Evolutionary conservation across 805 yeast genomes (phyloP).

Genomic region (Candida sonorensis): DNA sequence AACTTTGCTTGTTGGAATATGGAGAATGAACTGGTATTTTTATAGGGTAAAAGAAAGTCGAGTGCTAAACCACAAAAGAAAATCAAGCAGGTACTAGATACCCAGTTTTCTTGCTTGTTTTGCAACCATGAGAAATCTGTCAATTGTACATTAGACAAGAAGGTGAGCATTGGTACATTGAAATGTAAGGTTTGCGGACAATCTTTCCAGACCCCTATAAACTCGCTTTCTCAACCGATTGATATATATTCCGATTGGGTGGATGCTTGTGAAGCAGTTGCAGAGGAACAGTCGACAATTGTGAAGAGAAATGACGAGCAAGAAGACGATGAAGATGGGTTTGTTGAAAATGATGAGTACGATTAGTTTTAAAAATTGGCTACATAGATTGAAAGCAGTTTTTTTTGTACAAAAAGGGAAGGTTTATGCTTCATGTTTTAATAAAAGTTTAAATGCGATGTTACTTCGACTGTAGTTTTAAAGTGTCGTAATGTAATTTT

Average conservation of each 20-base stretch:
- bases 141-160: constrained; percentile 81
- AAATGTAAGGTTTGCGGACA: constrained; percentile 94
- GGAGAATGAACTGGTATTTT: too few relatives aligned
- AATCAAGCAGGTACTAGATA: constrained; percentile 71
- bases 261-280: constrained; percentile 89
- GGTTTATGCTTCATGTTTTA: too few relatives aligned
- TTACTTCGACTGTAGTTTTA: too few relatives aligned
- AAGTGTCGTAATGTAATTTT: too few relatives aligned
- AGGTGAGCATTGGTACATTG: constrained; percentile 73
- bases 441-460: too few relatives aligned
- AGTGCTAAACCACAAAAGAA: constrained; percentile 76
- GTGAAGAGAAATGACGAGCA: constrained; percentile 19
- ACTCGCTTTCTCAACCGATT: constrained; percentile 79
- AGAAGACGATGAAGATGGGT: constrained; percentile 16
- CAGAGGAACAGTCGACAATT: constrained; percentile 44
- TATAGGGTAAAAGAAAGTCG: constrained; percentile 57
- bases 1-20: too few relatives aligned
- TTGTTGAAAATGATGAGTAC: constrained; percentile 10
- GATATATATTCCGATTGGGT: constrained; percentile 97
- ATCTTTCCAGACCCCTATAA: constrained; percentile 81
- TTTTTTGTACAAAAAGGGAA: too few relatives aligned
- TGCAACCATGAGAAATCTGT: constrained; percentile 95
- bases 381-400: too few relatives aligned
- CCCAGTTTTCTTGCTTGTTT: constrained; percentile 83
- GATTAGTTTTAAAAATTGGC: constrained; percentile 11